A percentile compares a stretch with the other conserved stretches of the same genome.
phyloP scores from a whole-genome alignment of 306 rosid genomes.

The Malus fusca region DNA sequence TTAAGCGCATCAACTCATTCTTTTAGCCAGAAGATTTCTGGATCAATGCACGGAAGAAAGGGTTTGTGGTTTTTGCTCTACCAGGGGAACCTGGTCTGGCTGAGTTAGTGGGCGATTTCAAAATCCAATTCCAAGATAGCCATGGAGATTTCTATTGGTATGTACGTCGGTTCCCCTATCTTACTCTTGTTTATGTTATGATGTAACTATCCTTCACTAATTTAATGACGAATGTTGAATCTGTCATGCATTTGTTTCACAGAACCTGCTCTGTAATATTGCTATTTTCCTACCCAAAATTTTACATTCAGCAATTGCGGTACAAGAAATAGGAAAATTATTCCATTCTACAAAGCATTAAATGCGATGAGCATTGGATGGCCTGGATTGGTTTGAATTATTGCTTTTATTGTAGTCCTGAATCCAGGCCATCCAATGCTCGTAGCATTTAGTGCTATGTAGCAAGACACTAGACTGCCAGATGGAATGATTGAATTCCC shows the following conservation, averaged over 20 bases:
- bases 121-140: slow-evolving; percentile 81
- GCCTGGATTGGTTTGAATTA: no score
- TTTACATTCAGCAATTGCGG: neutral
- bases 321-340: neutral
- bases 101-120: slow-evolving; percentile 79
- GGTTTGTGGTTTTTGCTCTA: slow-evolving; percentile 82
- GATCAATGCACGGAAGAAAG: slow-evolving; percentile 80
- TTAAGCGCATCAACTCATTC: slow-evolving; percentile 14
- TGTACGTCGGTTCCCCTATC: slow-evolving; percentile 4
- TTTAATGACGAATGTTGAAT: neutral
- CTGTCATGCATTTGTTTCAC: neutral
- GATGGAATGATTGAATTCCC: neutral
- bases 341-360: no score
- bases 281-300: neutral
- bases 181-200: neutral
- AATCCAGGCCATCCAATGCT: no score
- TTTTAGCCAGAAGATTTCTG: slow-evolving; percentile 89
- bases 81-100: slow-evolving; percentile 96
- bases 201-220: neutral
- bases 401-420: no score
- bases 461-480: neutral
- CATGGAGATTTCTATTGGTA: slow-evolving; percentile 97
- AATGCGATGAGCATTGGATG: no score
- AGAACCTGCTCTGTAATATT: neutral
- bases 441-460: no score